Percentiles rank a stretch among this genome's conserved stretches.
These are phyloP conservation scores for Sarcodon sp. DNA, from an alignment of 768 basidiomycete genomes.

Conservation along the genomic window DNA sequence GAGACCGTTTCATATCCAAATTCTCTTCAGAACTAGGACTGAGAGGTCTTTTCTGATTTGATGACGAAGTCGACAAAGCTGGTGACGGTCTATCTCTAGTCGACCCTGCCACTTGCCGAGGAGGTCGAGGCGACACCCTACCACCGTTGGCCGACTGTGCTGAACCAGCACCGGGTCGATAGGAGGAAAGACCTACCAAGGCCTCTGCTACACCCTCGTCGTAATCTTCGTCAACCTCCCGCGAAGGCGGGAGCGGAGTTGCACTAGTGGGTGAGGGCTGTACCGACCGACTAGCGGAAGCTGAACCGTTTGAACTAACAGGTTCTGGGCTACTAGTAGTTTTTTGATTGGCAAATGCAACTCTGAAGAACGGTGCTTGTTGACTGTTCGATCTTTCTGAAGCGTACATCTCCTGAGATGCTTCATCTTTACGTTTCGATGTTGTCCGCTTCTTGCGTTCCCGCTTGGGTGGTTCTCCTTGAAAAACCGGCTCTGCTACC, in stretches of 20 bases:
- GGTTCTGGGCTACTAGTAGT: constrained; percentile 44
- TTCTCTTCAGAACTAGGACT: constrained; percentile 56
- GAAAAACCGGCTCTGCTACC: neutral
- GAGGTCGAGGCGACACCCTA: constrained; percentile 6
- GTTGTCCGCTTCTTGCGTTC: constrained; percentile 38
- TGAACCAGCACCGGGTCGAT: constrained; percentile 7
- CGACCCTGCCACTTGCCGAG: neutral
- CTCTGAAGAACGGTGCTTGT: constrained; percentile 8
- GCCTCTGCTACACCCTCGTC: constrained; percentile 88
- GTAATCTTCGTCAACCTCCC: constrained; percentile 84
- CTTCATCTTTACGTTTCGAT: constrained; percentile 27
- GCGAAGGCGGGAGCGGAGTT: constrained; percentile 44
- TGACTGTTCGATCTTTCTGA: constrained; percentile 8
- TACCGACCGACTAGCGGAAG: constrained; percentile 38
- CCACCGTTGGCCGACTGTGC: constrained; percentile 1
- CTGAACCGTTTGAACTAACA: constrained; percentile 49
- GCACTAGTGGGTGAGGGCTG: constrained; percentile 63
- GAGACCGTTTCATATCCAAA: constrained; percentile 46
- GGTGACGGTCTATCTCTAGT: constrained; percentile 26
- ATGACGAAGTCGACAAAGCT: constrained; percentile 43
- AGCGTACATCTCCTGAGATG: constrained; percentile 5
- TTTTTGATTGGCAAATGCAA: constrained; percentile 16
- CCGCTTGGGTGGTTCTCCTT: constrained; percentile 36
- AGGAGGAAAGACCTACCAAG: constrained; percentile 48
- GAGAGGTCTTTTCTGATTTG: constrained; percentile 51